These are phyloP conservation scores for Penicillium sp. DNA, from an alignment of 2,329 filamentous ascomycete genomes.

Conservation along the genomic window DNA sequence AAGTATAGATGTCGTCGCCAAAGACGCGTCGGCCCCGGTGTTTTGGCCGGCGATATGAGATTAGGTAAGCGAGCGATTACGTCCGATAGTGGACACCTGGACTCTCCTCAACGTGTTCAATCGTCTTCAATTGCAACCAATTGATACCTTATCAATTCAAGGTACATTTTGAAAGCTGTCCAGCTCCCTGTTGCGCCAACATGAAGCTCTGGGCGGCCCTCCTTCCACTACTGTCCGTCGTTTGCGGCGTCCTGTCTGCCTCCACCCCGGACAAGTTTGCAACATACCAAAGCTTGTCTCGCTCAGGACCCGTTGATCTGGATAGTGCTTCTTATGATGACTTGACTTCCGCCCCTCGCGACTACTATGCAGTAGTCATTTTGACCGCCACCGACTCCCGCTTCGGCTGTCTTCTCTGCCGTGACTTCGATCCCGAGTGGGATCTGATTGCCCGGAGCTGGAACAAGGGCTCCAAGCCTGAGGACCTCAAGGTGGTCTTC, in stretches of 20 bases:
- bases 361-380: slow-evolving; percentile 81
- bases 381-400: slow-evolving; percentile 82
- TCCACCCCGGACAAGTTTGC: slow-evolving; percentile 69
- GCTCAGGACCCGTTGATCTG: slow-evolving; percentile 72
- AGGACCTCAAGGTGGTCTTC: slow-evolving; percentile 64
- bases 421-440: slow-evolving; percentile 93
- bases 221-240: slow-evolving; percentile 43
- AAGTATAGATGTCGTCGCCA: not conserved
- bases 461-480: slow-evolving; percentile 74
- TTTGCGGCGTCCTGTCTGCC: slow-evolving; percentile 33
- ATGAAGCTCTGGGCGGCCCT: slow-evolving; percentile 37
- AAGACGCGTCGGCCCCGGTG: slow-evolving; percentile 7
- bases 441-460: slow-evolving; percentile 83
- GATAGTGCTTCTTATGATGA: slow-evolving; percentile 74
- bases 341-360: slow-evolving; percentile 74
- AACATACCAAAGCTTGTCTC: slow-evolving; percentile 69
- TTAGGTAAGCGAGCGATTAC: slow-evolving; percentile 10
- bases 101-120: slow-evolving; percentile 6
- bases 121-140: slow-evolving; percentile 7
- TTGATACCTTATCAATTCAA: slow-evolving; percentile 1
- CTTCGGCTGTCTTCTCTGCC: slow-evolving; percentile 83
- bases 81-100: slow-evolving; percentile 15
- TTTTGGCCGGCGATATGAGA: slow-evolving; percentile 1
- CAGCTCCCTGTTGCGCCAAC: slow-evolving; percentile 23
- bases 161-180: not conserved